These are phyloP conservation scores for Fusarium sp. DNA, from an alignment of 2,329 filamentous ascomycete species.

Conservation along the genomic window DNA sequence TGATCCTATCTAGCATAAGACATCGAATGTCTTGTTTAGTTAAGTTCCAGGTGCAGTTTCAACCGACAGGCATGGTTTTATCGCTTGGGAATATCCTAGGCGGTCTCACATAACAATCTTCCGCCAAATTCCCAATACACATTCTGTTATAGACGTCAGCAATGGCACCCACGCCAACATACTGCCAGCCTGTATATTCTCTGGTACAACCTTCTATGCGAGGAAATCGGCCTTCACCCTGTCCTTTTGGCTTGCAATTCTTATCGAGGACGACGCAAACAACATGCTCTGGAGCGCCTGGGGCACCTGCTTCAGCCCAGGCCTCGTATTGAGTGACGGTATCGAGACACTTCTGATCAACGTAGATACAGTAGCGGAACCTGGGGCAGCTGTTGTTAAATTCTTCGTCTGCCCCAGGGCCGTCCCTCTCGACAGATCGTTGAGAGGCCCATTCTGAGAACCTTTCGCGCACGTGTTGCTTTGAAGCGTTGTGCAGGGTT, in stretches of 20 bases:
- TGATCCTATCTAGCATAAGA: no score
- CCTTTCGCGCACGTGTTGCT: background rate
- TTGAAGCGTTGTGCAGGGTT: background rate
- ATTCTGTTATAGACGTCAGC: no score
- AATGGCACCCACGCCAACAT: no score
- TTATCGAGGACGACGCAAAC: background rate
- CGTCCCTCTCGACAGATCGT: background rate
- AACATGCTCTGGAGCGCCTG: fast-evolving
- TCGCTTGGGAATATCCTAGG: no score
- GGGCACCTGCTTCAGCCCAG: background rate
- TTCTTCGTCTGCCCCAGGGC: background rate
- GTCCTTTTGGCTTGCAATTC: background rate
- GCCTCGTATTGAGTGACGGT: background rate
- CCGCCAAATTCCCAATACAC: no score
- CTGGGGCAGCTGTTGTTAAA: background rate
- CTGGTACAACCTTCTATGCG: background rate
- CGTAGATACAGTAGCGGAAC: constrained; percentile 9
- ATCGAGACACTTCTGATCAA: constrained; percentile 9
- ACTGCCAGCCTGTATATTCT: constrained; percentile 22
- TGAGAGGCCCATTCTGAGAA: constrained; percentile 5
- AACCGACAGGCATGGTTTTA: no score
- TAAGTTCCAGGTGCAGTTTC: no score
- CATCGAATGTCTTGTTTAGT: no score
- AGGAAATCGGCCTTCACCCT: background rate
- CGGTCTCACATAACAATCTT: no score